Evolutionary conservation across 2,329 filamentous ascomycete species (phyloP).

Genomic region (Aspergillus quadricinctus): DNA sequence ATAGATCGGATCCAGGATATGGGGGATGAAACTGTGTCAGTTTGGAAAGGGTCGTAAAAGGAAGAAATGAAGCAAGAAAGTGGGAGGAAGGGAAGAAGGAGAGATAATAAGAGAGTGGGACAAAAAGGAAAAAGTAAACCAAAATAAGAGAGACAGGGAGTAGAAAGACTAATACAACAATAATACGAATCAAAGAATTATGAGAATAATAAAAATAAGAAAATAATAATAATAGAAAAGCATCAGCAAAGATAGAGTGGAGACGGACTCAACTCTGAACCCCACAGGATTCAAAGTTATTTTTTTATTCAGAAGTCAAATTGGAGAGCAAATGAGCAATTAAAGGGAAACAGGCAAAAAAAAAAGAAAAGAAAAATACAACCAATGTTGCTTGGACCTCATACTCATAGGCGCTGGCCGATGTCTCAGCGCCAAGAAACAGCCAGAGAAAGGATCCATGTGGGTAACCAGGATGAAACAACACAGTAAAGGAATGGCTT

Average conservation of each 20-base stretch:
- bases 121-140: conserved; percentile 2
- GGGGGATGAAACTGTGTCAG: neutral
- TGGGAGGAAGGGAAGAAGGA: neutral
- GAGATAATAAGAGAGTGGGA: neutral
- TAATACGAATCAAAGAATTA: neutral
- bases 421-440: conserved; percentile 12
- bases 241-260: conserved; percentile 13
- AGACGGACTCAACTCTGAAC: conserved; percentile 15
- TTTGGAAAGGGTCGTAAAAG: neutral
- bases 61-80: neutral
- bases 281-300: conserved; percentile 13
- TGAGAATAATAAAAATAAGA: conserved; percentile 5
- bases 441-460: conserved; percentile 3
- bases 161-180: neutral
- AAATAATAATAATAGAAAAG: conserved; percentile 5
- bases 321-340: conserved; percentile 1
- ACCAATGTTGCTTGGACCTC: conserved; percentile 2
- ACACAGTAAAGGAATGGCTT: neutral
- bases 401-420: conserved; percentile 9
- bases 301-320: conserved; percentile 7
- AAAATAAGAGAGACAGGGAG: conserved; percentile 4
- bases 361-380: neutral
- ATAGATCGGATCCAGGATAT: neutral
- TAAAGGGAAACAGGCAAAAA: conserved; percentile 1
- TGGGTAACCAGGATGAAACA: neutral